Evolutionary conservation across 352 stramenopile genomes (phyloP).

Genomic region (Phytophthora capsici): DNA sequence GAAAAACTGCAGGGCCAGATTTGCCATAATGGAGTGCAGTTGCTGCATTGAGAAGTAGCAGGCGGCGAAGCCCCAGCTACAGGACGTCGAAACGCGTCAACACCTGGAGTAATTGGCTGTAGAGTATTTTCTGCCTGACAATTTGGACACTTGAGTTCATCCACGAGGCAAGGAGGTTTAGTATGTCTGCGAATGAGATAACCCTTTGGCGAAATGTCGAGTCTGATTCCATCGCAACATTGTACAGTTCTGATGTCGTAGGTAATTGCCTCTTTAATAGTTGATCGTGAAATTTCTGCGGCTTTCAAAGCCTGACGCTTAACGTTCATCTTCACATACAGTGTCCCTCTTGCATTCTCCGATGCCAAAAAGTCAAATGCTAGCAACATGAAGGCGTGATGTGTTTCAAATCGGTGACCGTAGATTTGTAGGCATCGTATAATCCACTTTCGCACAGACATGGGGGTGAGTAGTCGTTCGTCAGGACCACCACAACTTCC

Average conservation of each 20-base stretch:
- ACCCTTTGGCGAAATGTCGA: no score
- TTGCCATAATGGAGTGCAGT: no score
- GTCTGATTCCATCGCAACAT: not conserved
- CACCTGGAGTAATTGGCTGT: not conserved
- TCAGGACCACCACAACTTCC: slow-evolving; percentile 6
- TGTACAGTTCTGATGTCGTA: slow-evolving; percentile 19
- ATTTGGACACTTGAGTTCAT: not conserved
- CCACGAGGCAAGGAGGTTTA: not conserved
- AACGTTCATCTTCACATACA: slow-evolving; percentile 35
- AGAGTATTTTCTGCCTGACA: not conserved
- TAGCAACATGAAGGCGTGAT: slow-evolving; percentile 34
- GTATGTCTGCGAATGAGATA: not conserved
- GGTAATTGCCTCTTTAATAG: slow-evolving; percentile 15
- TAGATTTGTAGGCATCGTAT: slow-evolving; percentile 10
- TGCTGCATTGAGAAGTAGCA: not conserved
- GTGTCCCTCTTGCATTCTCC: slow-evolving; percentile 10
- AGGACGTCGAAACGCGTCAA: not conserved
- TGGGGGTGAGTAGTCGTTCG: slow-evolving; percentile 22
- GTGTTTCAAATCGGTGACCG: slow-evolving; percentile 24
- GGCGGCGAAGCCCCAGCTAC: not conserved
- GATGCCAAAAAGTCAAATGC: slow-evolving; percentile 31
- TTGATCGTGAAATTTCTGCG: not conserved
- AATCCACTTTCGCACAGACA: slow-evolving; percentile 28
- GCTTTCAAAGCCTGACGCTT: slow-evolving; percentile 10
- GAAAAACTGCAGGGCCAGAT: no score